A percentile compares a stretch with the other conserved stretches of the same genome.
phyloP scores from a whole-genome alignment of 768 basidiomycete genomes.

The Lepiota venenata region DNA sequence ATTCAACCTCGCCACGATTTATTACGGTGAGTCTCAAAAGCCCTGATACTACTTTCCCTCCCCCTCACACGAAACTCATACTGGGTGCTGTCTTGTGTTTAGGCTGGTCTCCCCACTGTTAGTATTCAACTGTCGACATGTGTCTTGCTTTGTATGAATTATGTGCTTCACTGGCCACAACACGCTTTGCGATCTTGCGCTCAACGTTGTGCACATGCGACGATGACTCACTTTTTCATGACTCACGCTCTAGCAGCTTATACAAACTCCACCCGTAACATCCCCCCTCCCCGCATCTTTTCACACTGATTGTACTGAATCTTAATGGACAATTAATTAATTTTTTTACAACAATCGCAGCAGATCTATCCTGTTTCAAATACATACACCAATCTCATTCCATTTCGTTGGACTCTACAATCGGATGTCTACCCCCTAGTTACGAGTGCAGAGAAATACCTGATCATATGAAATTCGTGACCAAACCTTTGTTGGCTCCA shows the following conservation, averaged over 20 bases:
- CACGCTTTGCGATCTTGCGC: background rate
- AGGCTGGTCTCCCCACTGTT: conserved; percentile 9
- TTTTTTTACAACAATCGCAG: background rate
- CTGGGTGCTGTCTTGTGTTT: background rate
- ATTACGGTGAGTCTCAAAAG: conserved; percentile 38
- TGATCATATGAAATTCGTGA: too few relatives aligned
- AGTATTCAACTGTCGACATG: background rate
- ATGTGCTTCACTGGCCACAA: too few relatives aligned
- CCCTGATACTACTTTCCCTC: background rate
- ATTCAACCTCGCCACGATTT: conserved; percentile 77
- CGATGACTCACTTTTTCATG: too few relatives aligned
- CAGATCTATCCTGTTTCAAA: background rate
- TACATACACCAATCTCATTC: background rate
- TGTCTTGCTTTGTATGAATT: background rate
- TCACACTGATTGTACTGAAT: too few relatives aligned
- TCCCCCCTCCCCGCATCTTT: too few relatives aligned
- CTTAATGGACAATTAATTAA: too few relatives aligned
- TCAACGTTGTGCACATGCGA: too few relatives aligned
- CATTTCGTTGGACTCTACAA: background rate
- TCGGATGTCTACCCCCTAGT: background rate
- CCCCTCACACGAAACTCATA: background rate
- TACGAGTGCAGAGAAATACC: too few relatives aligned
- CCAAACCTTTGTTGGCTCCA: too few relatives aligned
- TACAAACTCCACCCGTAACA: too few relatives aligned
- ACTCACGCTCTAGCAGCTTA: too few relatives aligned